These are phyloP conservation scores for Sporisorium scitamineum DNA, from an alignment of 1,284 basidiomycete genomes.

Conservation along the genomic window DNA sequence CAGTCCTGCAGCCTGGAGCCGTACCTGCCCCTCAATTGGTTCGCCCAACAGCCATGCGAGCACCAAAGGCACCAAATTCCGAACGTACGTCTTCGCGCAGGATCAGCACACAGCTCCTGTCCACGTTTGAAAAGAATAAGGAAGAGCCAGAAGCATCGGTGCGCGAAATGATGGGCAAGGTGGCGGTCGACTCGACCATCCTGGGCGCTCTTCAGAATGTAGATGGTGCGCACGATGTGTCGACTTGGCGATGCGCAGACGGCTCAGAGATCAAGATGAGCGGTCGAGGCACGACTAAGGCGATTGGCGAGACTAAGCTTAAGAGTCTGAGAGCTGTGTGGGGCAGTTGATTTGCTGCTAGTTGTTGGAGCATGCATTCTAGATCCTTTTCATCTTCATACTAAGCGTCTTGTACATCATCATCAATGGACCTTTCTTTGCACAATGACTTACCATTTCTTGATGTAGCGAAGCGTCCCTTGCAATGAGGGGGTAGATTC, in stretches of 20 bases:
- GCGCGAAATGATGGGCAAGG: conserved; percentile 41
- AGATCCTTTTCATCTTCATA: not conserved
- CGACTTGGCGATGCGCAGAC: conserved; percentile 28
- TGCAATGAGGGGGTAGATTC: too few species aligned
- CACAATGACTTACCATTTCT: not conserved
- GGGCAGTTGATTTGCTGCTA: conserved; percentile 35
- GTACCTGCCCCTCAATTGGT: conserved; percentile 33
- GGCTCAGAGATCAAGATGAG: conserved; percentile 47
- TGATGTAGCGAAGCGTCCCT: not conserved
- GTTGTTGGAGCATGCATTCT: not conserved
- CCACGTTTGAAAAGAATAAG: conserved; percentile 39
- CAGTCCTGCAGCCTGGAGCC: conserved; percentile 33
- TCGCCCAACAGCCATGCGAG: conserved; percentile 39
- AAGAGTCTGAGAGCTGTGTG: conserved; percentile 56
- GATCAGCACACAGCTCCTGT: conserved; percentile 42
- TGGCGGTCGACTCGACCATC: conserved; percentile 45
- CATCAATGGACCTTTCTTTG: conserved; percentile 1
- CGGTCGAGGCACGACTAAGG: conserved; percentile 60
- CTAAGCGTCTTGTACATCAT: not conserved
- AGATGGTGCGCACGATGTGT: conserved; percentile 17
- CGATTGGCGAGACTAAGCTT: conserved; percentile 53
- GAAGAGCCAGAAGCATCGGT: conserved; percentile 15
- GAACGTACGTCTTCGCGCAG: conserved; percentile 24
- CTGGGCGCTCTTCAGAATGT: conserved; percentile 27
- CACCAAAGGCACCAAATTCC: conserved; percentile 11